Evolutionary conservation across 768 basidiomycete species (phyloP).

Genomic region (Albatrellus ellisii): DNA sequence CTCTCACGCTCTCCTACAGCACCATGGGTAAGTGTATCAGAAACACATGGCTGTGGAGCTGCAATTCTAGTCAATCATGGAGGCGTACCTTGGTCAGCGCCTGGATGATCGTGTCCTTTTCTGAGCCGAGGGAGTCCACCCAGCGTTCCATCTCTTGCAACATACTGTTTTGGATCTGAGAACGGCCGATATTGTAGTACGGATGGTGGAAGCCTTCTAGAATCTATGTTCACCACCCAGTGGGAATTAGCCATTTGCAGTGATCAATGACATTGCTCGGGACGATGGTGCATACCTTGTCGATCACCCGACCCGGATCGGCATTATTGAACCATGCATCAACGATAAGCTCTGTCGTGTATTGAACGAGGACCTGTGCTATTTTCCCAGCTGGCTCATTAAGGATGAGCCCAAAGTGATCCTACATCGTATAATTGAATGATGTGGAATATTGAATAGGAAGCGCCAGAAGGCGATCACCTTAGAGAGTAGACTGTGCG

Average conservation of each 20-base stretch:
- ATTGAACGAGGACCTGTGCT: slow-evolving; percentile 50
- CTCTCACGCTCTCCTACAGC: slow-evolving; percentile 1
- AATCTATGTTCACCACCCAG: slow-evolving; percentile 20
- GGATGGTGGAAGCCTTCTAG: slow-evolving; percentile 62
- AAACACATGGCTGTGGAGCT: background rate
- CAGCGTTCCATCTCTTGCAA: slow-evolving; percentile 40
- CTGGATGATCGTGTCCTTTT: slow-evolving; percentile 29
- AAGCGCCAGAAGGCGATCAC: slow-evolving; percentile 19
- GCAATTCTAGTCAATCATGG: background rate
- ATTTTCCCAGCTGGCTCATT: slow-evolving; percentile 70
- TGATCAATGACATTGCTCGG: too few relatives aligned
- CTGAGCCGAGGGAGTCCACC: slow-evolving; percentile 34
- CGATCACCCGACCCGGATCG: slow-evolving; percentile 31
- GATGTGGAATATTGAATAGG: background rate
- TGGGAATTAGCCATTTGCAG: background rate
- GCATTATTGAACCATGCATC: slow-evolving; percentile 38
- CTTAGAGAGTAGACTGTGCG: slow-evolving; percentile 62
- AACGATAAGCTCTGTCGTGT: slow-evolving; percentile 48
- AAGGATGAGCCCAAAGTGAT: slow-evolving; percentile 58
- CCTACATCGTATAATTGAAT: slow-evolving; percentile 22
- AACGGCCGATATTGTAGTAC: slow-evolving; percentile 41
- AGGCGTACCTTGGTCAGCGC: slow-evolving; percentile 37
- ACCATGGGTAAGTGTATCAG: background rate
- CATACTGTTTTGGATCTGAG: slow-evolving; percentile 47
- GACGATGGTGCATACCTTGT: slow-evolving; percentile 24